A percentile compares a stretch with the other conserved stretches of the same genome.
phyloP scores from a whole-genome alignment of 2,329 filamentous ascomycete species.

The Amauroascus niger region DNA sequence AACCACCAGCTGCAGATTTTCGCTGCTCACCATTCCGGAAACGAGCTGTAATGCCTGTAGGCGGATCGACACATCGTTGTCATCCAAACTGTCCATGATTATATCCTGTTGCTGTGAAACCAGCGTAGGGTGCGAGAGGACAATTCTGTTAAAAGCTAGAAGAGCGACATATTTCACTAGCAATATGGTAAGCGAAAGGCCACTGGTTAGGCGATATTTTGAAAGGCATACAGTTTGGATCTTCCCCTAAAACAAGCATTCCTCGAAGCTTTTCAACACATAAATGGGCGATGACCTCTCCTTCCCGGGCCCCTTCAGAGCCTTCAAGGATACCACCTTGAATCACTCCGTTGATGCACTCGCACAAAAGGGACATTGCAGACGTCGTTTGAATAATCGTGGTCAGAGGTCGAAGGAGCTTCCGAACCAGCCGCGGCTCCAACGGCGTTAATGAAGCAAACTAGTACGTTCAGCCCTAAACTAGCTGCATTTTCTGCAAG shows the following conservation, averaged over 20 bases:
- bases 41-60: conserved; percentile 86
- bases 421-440: conserved; percentile 82
- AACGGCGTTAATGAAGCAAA: conserved; percentile 91
- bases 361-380: conserved; percentile 95
- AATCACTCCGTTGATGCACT: conserved; percentile 97
- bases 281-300: conserved; percentile 82
- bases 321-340: conserved; percentile 87
- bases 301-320: conserved; percentile 66
- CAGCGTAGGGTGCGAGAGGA: conserved; percentile 73
- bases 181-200: conserved; percentile 13
- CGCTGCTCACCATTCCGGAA: conserved; percentile 82
- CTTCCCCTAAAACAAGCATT: conserved; percentile 88
- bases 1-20: conserved; percentile 75
- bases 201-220: background rate
- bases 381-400: conserved; percentile 89
- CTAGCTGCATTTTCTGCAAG: background rate
- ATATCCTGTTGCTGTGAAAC: conserved; percentile 92
- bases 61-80: conserved; percentile 88
- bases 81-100: conserved; percentile 91
- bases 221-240: conserved; percentile 68
- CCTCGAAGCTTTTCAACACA: conserved; percentile 88
- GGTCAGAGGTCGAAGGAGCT: conserved; percentile 80
- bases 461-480: conserved; percentile 38
- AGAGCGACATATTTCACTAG: conserved; percentile 93
- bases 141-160: conserved; percentile 91